Evolutionary conservation across 176 grass and related monocot species (phyloP).

Genomic region (Carex littledalei): DNA sequence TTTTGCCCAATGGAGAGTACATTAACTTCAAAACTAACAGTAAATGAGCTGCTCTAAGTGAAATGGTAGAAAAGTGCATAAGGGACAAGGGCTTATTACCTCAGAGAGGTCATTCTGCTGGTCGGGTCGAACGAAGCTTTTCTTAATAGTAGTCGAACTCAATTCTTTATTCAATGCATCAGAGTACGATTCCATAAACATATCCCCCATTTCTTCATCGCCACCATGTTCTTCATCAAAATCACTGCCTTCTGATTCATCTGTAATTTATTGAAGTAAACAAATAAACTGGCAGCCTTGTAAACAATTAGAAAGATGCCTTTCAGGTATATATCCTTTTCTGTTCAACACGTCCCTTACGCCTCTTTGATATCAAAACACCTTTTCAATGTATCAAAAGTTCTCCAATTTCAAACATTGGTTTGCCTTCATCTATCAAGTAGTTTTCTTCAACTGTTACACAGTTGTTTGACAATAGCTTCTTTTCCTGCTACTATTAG

Average conservation of each 20-base stretch:
- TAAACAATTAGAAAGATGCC: background rate
- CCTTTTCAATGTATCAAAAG: background rate
- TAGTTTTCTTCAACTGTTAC: background rate
- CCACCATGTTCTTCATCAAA: conserved; percentile 45
- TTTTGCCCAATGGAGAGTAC: background rate
- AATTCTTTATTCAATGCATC: conserved; percentile 85
- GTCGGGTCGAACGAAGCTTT: conserved; percentile 61
- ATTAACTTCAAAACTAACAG: background rate
- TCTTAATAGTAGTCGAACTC: conserved; percentile 59
- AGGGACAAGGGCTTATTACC: conserved; percentile 38
- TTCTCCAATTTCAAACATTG: background rate
- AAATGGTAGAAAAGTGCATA: background rate
- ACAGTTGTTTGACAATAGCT: background rate
- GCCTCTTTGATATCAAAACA: background rate
- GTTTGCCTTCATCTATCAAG: background rate
- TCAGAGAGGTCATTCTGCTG: conserved; percentile 26
- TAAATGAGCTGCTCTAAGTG: background rate
- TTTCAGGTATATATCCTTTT: background rate
- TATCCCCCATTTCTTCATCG: conserved; percentile 35
- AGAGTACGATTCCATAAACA: conserved; percentile 84
- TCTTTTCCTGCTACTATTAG: too few species aligned
- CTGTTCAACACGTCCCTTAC: background rate
- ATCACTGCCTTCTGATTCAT: conserved; percentile 65
- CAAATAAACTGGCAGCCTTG: background rate
- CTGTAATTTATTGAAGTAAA: conserved; percentile 27